Conservation (phyloP, 2,329 filamentous ascomycete genomes). For the Fusarium camptoceras region DNA sequence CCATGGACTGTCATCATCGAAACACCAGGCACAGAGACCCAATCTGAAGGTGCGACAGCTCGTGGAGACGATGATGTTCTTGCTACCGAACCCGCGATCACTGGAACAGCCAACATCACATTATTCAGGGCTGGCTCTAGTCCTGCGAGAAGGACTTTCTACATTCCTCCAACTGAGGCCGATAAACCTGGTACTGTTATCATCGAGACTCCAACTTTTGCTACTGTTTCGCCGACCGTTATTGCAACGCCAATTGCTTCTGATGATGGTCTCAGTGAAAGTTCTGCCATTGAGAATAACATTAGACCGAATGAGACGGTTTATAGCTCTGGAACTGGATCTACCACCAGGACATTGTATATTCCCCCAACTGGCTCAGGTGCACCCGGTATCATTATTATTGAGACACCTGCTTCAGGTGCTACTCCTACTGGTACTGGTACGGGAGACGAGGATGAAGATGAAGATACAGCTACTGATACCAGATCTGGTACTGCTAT, state of each 20-base stretch:
- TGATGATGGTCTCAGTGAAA: not conserved
- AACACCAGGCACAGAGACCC: conserved; percentile 11
- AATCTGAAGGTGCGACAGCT: conserved; percentile 16
- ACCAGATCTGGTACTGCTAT: conserved; percentile 3
- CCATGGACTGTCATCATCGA: conserved; percentile 17
- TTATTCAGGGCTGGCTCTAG: conserved; percentile 6
- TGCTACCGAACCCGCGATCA: not conserved
- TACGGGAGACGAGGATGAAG: not conserved
- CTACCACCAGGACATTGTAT: not conserved
- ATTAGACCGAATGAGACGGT: not conserved
- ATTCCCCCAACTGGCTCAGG: not conserved
- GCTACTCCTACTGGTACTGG: rapidly evolving
- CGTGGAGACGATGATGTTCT: not conserved
- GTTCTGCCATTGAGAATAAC: not conserved
- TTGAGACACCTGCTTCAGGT: not conserved
- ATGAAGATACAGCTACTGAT: rapidly evolving
- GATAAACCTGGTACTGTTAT: conserved; percentile 16
- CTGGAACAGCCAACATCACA: conserved; percentile 13
- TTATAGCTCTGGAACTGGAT: not conserved
- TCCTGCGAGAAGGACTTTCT: not conserved
- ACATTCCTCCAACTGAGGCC: not conserved
- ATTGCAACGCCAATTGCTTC: not conserved
- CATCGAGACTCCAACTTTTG: conserved; percentile 1
- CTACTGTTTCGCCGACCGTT: not conserved
- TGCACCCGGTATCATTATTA: conserved; percentile 2